These are phyloP conservation scores for Mycena galericulata DNA, from an alignment of 768 basidiomycete species.

Conservation along the genomic window DNA sequence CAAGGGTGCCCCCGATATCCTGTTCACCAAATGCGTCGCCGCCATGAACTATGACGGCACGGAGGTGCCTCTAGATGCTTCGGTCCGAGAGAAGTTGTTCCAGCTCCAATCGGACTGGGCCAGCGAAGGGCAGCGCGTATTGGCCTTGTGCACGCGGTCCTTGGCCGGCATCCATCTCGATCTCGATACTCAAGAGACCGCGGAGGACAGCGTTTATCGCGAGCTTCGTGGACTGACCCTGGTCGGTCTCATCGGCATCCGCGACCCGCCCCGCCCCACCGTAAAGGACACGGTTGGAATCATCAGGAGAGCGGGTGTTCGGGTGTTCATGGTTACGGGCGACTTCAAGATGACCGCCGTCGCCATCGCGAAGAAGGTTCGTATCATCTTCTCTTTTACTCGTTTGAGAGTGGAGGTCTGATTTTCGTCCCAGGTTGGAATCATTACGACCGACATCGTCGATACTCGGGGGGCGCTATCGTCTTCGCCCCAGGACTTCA, in stretches of 20 bases:
- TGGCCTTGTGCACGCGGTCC: constrained; percentile 56
- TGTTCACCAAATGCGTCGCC: constrained; percentile 54
- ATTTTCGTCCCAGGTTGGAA: constrained; percentile 48
- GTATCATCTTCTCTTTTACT: constrained; percentile 43
- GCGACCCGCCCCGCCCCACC: constrained; percentile 67
- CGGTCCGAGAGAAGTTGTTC: constrained; percentile 36
- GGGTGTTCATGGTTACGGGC: constrained; percentile 69
- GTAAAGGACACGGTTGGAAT: constrained; percentile 59
- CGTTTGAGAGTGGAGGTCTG: not conserved
- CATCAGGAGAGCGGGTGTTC: constrained; percentile 62
- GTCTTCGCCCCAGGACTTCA: constrained; percentile 35
- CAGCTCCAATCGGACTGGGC: constrained; percentile 56
- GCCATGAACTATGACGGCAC: constrained; percentile 48
- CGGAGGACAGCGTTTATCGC: constrained; percentile 50
- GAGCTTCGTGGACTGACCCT: constrained; percentile 56
- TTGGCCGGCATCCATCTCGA: constrained; percentile 37
- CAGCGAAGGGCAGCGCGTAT: constrained; percentile 63
- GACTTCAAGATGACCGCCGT: constrained; percentile 67
- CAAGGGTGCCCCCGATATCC: constrained; percentile 73
- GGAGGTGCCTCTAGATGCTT: constrained; percentile 45
- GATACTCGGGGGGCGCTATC: constrained; percentile 49
- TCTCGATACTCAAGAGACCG: constrained; percentile 39
- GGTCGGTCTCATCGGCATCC: constrained; percentile 65
- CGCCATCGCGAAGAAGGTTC: constrained; percentile 60
- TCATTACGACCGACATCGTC: constrained; percentile 52